phyloP scores from a whole-genome alignment of 2,329 filamentous ascomycete genomes.

The Aspergillus sp. region DNA sequence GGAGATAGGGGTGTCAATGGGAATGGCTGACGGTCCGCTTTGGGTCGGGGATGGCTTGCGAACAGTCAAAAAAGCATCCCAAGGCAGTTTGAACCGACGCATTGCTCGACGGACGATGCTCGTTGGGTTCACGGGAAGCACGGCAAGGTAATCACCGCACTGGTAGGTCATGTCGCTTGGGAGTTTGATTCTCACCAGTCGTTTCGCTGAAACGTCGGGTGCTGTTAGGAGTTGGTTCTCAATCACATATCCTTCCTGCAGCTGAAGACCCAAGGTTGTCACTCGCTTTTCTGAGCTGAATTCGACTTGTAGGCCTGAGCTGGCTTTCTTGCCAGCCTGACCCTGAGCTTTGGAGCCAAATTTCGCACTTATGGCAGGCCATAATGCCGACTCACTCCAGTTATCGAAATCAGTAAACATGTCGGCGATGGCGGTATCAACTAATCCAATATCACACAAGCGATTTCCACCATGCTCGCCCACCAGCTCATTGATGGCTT shows the following conservation, averaged over 20 bases:
- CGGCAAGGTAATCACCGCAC: conserved; percentile 74
- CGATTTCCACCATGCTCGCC: conserved; percentile 53
- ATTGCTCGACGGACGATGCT: conserved; percentile 65
- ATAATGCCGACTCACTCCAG: conserved; percentile 65
- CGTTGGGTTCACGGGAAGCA: conserved; percentile 70
- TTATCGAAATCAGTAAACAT: conserved; percentile 69
- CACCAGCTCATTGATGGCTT: conserved; percentile 59
- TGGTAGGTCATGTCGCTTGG: conserved; percentile 67
- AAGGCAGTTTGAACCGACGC: conserved; percentile 64
- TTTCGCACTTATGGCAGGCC: conserved; percentile 52
- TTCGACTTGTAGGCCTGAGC: conserved; percentile 50
- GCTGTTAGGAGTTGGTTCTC: conserved; percentile 56
- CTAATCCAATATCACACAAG: conserved; percentile 55
- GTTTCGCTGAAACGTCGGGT: conserved; percentile 58
- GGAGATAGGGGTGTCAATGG: conserved; percentile 59
- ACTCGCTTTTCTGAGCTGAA: conserved; percentile 57
- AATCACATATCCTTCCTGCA: conserved; percentile 62
- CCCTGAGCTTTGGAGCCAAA: conserved; percentile 25
- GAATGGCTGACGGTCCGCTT: conserved; percentile 43
- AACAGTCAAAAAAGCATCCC: conserved; percentile 69
- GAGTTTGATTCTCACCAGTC: conserved; percentile 67
- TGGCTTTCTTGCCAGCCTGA: conserved; percentile 19
- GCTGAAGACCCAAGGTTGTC: conserved; percentile 63
- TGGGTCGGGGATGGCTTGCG: conserved; percentile 53
- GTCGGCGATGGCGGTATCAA: conserved; percentile 64